Base-by-base conservation (phyloP, 2,329 filamentous ascomycete genomes). In the Diaporthe ilicicola region DNA sequence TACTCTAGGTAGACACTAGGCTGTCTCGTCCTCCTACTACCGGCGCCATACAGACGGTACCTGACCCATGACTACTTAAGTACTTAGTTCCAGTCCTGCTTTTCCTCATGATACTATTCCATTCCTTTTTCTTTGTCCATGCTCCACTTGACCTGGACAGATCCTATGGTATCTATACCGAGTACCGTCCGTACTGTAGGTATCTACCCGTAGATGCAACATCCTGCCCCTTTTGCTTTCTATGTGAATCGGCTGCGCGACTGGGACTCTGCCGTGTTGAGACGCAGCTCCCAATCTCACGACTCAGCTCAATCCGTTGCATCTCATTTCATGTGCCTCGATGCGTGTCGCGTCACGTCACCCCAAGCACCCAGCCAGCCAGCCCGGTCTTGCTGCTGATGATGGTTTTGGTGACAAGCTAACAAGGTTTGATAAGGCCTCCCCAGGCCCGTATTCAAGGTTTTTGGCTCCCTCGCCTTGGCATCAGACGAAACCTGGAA, bases 381-480 rank as follows among this genome's bases (percentile, higher is more conserved):
- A 34, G 9, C 32, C 32, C 32, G 9, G 32, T 34, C 32, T 34
- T 34, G 32, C 17, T 12, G 56, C 8, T 46, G 27, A 12, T 22
- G 39, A 54, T 32, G 22, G 51, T 22, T 29, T 32, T 19, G 29
- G 19, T 37, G 51, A 62, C 7, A 62, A 12, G 27, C 2, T 48
- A 13, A 62, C 22, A 62, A 62, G 59, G 59, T 62, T 62, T 62
- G 59, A 62, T 62, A 62, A 62, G 42, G 59, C 42, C 42, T 48
- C 59, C 39, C 59, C 32, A 42, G 27, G 10, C 56, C 56, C 56
- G 56, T 48, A 48, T 62, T 62, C 56, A 62, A 62, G 42, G 42
- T 62, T 62, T 62, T 62, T 62, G 12, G 12, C 44, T 32, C 29
- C 59, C 13, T 48, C 12, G 39, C 19, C 56, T 48, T 48, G 56